A percentile compares a stretch with the other conserved stretches of the same genome.
Conservation (phyloP, 805 yeast species). For the Candida oleophila region DNA sequence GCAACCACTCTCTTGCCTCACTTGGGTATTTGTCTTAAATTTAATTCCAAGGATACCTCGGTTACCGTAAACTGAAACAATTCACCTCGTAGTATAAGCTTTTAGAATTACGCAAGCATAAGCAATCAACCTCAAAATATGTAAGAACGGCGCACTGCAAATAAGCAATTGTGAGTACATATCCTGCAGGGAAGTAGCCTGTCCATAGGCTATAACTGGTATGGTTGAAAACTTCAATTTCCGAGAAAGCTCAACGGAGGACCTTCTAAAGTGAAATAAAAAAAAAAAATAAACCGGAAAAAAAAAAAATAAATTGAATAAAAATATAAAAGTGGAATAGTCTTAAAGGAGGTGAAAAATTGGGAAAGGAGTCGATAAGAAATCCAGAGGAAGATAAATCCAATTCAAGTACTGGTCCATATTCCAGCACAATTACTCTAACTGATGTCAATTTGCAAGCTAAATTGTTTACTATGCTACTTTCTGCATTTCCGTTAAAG, state of each 20-base stretch:
- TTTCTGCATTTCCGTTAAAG: too few relatives aligned
- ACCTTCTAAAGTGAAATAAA: neutral
- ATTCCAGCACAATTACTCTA: too few relatives aligned
- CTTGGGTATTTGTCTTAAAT: too few relatives aligned
- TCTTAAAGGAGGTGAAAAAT: neutral
- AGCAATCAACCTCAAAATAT: neutral
- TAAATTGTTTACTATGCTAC: too few relatives aligned
- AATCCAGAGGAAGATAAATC: too few relatives aligned
- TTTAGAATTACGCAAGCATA: neutral
- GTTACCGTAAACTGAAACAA: neutral
- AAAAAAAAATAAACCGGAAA: neutral
- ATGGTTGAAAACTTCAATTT: neutral
- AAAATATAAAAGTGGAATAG: too few relatives aligned
- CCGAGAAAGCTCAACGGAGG: neutral
- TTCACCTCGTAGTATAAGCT: neutral
- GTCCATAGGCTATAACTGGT: neutral
- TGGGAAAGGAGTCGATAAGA: neutral
- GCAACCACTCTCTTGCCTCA: too few relatives aligned
- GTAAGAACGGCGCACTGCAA: neutral
- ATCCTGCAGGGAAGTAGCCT: neutral
- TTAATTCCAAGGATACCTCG: too few relatives aligned
- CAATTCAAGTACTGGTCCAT: too few relatives aligned
- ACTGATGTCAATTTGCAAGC: too few relatives aligned
- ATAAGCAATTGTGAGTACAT: neutral
- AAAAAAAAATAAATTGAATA: too few relatives aligned